Conservation (phyloP, 2,329 filamentous ascomycete species). For the Xylariaceae sp. region DNA sequence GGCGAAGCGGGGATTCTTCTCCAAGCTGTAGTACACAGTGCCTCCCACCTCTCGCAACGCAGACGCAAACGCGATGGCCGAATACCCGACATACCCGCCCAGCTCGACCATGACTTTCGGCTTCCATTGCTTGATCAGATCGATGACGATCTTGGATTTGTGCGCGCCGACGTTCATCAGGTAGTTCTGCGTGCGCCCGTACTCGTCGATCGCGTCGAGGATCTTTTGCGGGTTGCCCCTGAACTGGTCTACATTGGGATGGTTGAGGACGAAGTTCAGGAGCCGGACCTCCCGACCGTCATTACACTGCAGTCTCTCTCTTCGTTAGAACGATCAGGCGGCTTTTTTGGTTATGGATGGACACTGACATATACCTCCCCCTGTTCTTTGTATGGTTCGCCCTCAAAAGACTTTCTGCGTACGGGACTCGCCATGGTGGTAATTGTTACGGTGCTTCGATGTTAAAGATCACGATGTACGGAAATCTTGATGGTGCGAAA, state of each 20-base stretch:
- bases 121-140: slow-evolving; percentile 62
- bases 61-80: slow-evolving; percentile 67
- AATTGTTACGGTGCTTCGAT: not conserved
- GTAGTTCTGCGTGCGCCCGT: slow-evolving; percentile 58
- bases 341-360: not conserved
- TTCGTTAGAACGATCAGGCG: not conserved
- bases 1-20: slow-evolving; percentile 68
- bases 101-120: slow-evolving; percentile 70
- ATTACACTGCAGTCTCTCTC: slow-evolving; percentile 42
- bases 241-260: slow-evolving; percentile 57
- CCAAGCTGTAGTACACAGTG: slow-evolving; percentile 63
- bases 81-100: slow-evolving; percentile 78
- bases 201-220: slow-evolving; percentile 66
- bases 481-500: not conserved
- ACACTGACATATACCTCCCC: slow-evolving; percentile 36
- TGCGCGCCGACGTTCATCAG: slow-evolving; percentile 76
- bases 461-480: not conserved
- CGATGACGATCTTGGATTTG: slow-evolving; percentile 66
- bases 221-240: slow-evolving; percentile 59
- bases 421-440: slow-evolving; percentile 10
- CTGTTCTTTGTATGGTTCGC: slow-evolving; percentile 39
- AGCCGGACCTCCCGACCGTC: slow-evolving; percentile 72
- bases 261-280: slow-evolving; percentile 61
- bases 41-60: slow-evolving; percentile 60
- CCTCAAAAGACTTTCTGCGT: slow-evolving; percentile 30